Evolutionary conservation across 768 basidiomycete genomes (phyloP), one percentile per base, ranked within the genome.

Genomic region (Mycena latifolia): DNA sequence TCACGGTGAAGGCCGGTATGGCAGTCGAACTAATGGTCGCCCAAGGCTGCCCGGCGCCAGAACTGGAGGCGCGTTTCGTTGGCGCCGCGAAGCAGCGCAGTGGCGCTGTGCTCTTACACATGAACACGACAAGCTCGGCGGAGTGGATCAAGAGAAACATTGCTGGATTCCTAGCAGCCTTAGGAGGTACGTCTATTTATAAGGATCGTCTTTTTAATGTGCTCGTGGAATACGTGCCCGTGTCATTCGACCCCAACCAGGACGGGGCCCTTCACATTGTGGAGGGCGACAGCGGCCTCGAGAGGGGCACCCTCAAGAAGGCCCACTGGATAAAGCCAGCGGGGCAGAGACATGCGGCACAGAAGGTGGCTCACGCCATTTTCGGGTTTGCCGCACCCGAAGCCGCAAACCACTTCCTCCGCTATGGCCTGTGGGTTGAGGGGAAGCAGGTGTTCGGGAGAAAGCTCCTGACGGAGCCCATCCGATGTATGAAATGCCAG

Each of bases 301-400:
- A 5, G 31, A 33, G 31, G 6, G 31, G 31, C 11, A 33, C 31
- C 6, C 31, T 33, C 11, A 11, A 5, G 31, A 33, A 33, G 31
- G 31, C 31, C 31, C 31, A 63, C 12, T 81, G 70, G 72, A 72
- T 79, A n/a, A 79, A 79, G 50, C 67, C 73, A 0, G 20, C 58
- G 54, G 2, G 64, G 74, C 2, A 10, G 10, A 31, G 31, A 9
- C 47, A 47, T n/a, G n/a, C n/a, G n/a, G n/a, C 1, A 77, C 78
- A 61, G 56, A 45, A 11, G 51, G 43, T 48, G 6, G 56, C 56
- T 15, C 56, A 58, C n/a, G 31, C 33, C 1, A 17, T 58, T 2
- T 25, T 58, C 62, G 2, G 77, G 0, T 68, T 79, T 41, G 25
- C 8, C 6, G 35, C 64, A 2, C 27, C 29, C 7, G n/a, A 45